Conservation (phyloP, 208 protist genomes). For the Leishmania major region DNA sequence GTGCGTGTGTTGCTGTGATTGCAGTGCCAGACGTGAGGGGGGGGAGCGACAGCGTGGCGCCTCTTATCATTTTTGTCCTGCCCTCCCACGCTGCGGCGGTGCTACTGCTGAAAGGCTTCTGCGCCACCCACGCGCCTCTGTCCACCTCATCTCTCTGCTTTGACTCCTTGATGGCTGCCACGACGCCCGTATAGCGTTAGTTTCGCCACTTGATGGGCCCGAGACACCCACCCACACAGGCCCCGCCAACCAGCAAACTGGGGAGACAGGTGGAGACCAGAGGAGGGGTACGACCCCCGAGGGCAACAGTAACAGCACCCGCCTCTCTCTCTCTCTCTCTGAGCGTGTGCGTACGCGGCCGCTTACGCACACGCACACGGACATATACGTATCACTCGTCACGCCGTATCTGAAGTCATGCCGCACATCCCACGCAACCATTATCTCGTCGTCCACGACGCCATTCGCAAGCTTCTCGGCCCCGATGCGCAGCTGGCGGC, state of each 20-base stretch:
- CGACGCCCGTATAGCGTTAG: not conserved
- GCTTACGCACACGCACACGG: not conserved
- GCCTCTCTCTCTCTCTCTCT: not conserved
- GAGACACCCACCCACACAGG: not conserved
- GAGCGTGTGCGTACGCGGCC: not conserved
- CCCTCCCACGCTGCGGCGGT: not conserved
- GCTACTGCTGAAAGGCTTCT: not conserved
- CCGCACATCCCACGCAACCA: conserved; percentile 60
- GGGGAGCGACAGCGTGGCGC: not conserved
- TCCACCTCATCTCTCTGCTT: not conserved
- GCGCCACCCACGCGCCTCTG: not conserved
- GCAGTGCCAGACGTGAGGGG: not conserved
- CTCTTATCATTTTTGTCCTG: not conserved
- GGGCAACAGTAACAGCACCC: not conserved
- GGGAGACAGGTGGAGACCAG: not conserved
- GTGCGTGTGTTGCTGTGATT: not conserved
- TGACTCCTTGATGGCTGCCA: not conserved
- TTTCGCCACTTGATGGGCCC: too few species aligned
- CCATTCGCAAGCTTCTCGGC: conserved; percentile 58
- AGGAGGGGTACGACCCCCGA: not conserved
- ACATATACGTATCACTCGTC: not conserved
- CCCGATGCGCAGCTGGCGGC: conserved; percentile 56
- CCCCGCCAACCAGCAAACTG: not conserved
- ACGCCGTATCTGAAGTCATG: conserved; percentile 3
- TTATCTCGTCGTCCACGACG: conserved; percentile 84